A percentile compares a stretch with the other conserved stretches of the same genome.
Evolutionary conservation across 139 green algal genomes (phyloP).

Genomic region (Bryopsis sp.): DNA sequence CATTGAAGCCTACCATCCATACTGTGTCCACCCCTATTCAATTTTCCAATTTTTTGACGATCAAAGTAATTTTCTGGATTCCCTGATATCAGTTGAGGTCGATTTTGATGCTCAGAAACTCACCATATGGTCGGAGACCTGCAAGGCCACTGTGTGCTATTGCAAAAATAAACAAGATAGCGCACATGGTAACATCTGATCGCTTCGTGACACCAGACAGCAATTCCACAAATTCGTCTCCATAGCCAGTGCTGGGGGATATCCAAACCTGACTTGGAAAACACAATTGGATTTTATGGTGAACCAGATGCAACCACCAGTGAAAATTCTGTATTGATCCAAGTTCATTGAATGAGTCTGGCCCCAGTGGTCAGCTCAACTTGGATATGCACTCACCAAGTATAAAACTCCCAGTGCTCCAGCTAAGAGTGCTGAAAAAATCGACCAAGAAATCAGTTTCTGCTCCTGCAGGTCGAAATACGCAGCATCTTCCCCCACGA

Average conservation of each 20-base stretch:
- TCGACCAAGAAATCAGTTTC: constrained; percentile 58
- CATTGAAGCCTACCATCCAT: too few relatives aligned
- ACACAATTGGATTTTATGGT: neutral
- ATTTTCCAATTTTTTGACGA: too few relatives aligned
- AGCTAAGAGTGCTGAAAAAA: constrained; percentile 69
- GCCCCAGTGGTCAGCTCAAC: neutral
- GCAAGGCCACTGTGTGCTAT: constrained; percentile 82
- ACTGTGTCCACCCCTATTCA: too few relatives aligned
- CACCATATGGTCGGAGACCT: constrained; percentile 65
- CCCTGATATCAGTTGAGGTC: neutral
- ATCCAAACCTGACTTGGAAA: constrained; percentile 65
- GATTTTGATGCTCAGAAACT: neutral
- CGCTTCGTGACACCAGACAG: constrained; percentile 35
- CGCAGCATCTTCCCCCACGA: constrained; percentile 83
- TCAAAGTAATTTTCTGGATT: too few relatives aligned
- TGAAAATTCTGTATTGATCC: too few relatives aligned
- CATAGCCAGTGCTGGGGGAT: constrained; percentile 53
- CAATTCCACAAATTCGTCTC: constrained; percentile 48
- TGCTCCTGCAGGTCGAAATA: constrained; percentile 68
- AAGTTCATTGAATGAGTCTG: too few relatives aligned
- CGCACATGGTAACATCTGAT: constrained; percentile 61
- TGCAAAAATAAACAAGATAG: constrained; percentile 80
- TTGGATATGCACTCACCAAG: constrained; percentile 33
- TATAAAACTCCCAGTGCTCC: constrained; percentile 73
- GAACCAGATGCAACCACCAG: neutral